phyloP scores from a whole-genome alignment of 2,329 filamentous ascomycete species.

The Arthrobotrys megalospora region DNA sequence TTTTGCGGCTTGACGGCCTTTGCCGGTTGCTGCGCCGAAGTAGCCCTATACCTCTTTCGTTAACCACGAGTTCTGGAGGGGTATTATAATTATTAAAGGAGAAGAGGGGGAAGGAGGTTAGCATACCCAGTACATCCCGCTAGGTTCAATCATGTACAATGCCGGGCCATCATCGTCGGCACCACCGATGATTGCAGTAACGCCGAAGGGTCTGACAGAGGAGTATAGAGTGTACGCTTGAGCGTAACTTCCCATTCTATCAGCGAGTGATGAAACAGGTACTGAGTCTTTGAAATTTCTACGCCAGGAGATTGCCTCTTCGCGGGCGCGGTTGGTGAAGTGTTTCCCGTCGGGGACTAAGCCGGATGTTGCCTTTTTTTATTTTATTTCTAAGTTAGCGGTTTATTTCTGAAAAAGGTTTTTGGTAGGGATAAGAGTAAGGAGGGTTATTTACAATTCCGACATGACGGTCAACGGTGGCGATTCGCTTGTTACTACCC shows the following conservation, averaged over 20 bases:
- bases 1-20: slow-evolving; percentile 96
- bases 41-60: slow-evolving; percentile 76
- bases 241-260: slow-evolving; percentile 94
- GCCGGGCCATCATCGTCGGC: slow-evolving; percentile 95
- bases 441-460: slow-evolving; percentile 77
- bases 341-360: slow-evolving; percentile 95
- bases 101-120: not conserved
- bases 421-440: not conserved
- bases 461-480: slow-evolving; percentile 91
- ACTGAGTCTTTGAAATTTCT: slow-evolving; percentile 95
- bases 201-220: slow-evolving; percentile 94
- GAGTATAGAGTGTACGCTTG: slow-evolving; percentile 98
- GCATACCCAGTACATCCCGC: slow-evolving; percentile 89
- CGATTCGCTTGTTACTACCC: slow-evolving; percentile 96
- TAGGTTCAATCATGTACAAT: slow-evolving; percentile 99
- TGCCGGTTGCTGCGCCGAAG: slow-evolving; percentile 96
- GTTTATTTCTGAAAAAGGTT: not conserved
- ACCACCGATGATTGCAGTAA: slow-evolving; percentile 92
- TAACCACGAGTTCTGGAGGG: slow-evolving; percentile 41
- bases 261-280: slow-evolving; percentile 86
- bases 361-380: slow-evolving; percentile 86
- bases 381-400: not conserved
- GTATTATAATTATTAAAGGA: not conserved
- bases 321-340: slow-evolving; percentile 92
- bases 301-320: slow-evolving; percentile 93